Evolutionary conservation across 208 protist species (phyloP), one percentile per base, ranked within the genome.

Genomic region (Leishmania martiniquensis): DNA sequence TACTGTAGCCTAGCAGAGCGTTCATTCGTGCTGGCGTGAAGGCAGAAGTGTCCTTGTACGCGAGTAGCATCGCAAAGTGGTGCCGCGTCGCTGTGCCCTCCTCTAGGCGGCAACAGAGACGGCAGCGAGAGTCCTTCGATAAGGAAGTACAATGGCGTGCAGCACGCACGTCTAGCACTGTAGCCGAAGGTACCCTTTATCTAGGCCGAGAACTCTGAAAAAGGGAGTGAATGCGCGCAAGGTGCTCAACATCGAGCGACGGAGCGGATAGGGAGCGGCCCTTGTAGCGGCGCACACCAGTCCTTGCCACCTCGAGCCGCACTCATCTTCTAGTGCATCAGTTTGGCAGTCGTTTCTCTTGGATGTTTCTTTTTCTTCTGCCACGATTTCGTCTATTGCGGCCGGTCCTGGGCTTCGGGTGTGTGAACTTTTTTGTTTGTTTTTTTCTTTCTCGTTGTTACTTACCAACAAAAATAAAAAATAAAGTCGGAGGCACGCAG

Each of bases 131-230:
- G 3, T 12, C 7, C 39, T 7, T 66, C 15, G 37, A 42, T 22
- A 12, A 39, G 1, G 60, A 66, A 39, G 34, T 45, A 7, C 10
- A 66, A 15, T 22, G 25, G 37, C 32, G 4, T 44, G n/a, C 3
- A 66, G 25, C 29, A 66, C 29, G 60, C 13, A 42, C 25, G 4
- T 44, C 60, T 3, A 66, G 60, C 60, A 22, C 12, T 20, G 44
- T 45, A 66, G 34, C 34, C 29, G 34, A 66, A n/a, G 1, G 34
- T 66, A 59, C 75, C 52, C 3, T 70, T 72, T 72, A 74, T 76
- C 47, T 74, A 74, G 77, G 75, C 37, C 63, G 12, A 47, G 17
- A 57, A 73, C 66, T 22, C 76, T 4, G 6, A 75, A 69, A n/a
- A 32, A n/a, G 62, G 70, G 39, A 29, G 45, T 45, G 9, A 75